Evolutionary conservation across 1,139 yeast genomes (phyloP).

Genomic region (Yamadazyma trypodendri): DNA sequence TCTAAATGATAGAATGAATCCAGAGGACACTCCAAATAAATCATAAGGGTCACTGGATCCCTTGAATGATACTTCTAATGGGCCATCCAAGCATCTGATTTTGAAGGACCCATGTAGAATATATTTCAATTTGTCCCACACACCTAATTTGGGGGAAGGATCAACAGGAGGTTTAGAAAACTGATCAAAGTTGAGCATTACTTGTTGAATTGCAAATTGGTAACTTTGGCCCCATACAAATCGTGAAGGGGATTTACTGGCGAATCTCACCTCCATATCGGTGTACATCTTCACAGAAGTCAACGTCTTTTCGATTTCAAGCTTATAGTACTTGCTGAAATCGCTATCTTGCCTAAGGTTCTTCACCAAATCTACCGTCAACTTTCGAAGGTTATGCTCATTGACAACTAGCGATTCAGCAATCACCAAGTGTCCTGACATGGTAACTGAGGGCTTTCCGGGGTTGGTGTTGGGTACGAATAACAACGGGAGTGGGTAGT

Average conservation of each 20-base stretch:
- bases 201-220: conserved; percentile 81
- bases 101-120: conserved; percentile 49
- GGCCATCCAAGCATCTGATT: conserved; percentile 32
- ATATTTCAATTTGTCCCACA: conserved; percentile 57
- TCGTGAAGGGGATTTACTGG: conserved; percentile 59
- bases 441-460: conserved; percentile 20
- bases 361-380: conserved; percentile 54
- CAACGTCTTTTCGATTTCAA: conserved; percentile 73
- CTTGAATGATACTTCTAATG: conserved; percentile 52
- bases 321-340: conserved; percentile 49
- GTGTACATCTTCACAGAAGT: conserved; percentile 74
- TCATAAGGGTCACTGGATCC: conserved; percentile 49
- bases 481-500: conserved; percentile 65
- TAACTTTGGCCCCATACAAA: conserved; percentile 86
- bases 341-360: conserved; percentile 28
- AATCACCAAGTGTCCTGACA: conserved; percentile 48
- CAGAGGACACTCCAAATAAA: conserved; percentile 37
- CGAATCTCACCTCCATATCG: conserved; percentile 54
- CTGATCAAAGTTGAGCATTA: conserved; percentile 76
- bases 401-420: conserved; percentile 43
- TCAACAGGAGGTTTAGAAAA: conserved; percentile 84
- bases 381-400: conserved; percentile 52
- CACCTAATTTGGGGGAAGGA: conserved; percentile 51
- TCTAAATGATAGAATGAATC: conserved; percentile 40
- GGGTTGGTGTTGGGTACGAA: conserved; percentile 28